phyloP scores from a whole-genome alignment of 129 eudicot genomes.

The Heracleum sosnowskyi region DNA sequence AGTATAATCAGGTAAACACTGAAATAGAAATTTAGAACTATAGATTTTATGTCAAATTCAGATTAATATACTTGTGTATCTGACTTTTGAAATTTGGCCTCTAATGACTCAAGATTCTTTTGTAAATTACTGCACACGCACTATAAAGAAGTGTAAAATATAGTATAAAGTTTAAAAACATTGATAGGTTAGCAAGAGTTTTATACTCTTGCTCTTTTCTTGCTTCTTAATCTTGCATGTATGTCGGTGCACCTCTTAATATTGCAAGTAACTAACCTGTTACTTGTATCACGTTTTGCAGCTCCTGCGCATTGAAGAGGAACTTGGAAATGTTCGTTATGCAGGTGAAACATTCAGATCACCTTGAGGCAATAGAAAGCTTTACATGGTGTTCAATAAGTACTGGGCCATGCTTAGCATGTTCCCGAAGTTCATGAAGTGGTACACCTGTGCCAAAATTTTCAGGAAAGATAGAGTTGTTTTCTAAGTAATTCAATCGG shows the following conservation, averaged over 20 bases:
- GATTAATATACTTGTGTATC: not conserved
- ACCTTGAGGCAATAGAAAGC: not conserved
- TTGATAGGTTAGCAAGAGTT: conserved; percentile 2
- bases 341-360: conserved; percentile 78
- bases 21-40: not conserved
- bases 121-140: not conserved
- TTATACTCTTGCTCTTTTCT: not conserved
- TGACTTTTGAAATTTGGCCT: not conserved
- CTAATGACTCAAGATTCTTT: not conserved
- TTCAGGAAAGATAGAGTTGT: not conserved
- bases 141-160: not conserved
- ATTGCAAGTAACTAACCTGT: not conserved
- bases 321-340: conserved; percentile 87
- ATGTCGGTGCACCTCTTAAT: not conserved
- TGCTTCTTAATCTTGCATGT: not conserved
- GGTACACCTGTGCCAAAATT: not conserved
- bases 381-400: not conserved
- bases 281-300: conserved; percentile 17
- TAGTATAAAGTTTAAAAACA: no score
- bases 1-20: conserved; percentile 77
- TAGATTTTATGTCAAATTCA: not conserved
- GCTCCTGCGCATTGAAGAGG: conserved; percentile 98
- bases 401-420: not conserved
- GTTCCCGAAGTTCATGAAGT: not conserved
- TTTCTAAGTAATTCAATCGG: not conserved